These are phyloP conservation scores for Plasmopara viticola DNA, from an alignment of 352 stramenopile species.

Conservation along the genomic window DNA sequence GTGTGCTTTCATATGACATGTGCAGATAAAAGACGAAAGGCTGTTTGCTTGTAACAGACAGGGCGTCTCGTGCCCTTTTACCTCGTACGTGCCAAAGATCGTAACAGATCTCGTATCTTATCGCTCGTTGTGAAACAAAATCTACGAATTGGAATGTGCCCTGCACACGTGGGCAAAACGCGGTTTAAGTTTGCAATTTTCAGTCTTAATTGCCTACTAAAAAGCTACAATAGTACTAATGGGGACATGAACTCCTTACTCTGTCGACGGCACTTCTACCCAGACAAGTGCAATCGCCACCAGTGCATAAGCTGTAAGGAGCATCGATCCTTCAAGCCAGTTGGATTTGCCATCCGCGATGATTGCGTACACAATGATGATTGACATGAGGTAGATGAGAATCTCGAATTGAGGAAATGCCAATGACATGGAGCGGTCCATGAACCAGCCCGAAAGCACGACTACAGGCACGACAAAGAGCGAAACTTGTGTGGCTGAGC, in stretches of 20 bases:
- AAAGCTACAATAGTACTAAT: conserved; percentile 17
- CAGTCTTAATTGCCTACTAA: conserved; percentile 8
- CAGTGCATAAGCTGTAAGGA: conserved; percentile 88
- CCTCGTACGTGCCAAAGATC: too few relatives aligned
- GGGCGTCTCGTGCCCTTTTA: too few relatives aligned
- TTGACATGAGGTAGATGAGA: conserved; percentile 92
- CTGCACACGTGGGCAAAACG: too few relatives aligned
- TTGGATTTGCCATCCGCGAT: conserved; percentile 89
- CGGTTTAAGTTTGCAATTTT: background rate
- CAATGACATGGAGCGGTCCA: conserved; percentile 92
- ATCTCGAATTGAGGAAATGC: conserved; percentile 96
- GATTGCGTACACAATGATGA: conserved; percentile 93
- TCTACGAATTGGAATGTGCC: too few relatives aligned
- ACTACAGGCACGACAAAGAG: conserved; percentile 96
- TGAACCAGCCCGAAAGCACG: conserved; percentile 91
- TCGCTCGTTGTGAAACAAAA: too few relatives aligned
- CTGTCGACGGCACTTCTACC: conserved; percentile 55
- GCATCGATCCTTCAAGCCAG: conserved; percentile 89
- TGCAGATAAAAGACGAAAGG: too few relatives aligned
- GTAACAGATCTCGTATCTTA: too few relatives aligned
- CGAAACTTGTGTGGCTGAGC: conserved; percentile 94
- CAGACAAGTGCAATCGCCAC: conserved; percentile 80
- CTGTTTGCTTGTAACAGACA: too few relatives aligned
- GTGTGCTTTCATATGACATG: too few relatives aligned
- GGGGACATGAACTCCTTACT: conserved; percentile 22